These are phyloP conservation scores for Lentithecium fluviatile DNA, from an alignment of 495 filamentous ascomycete genomes.

Conservation along the genomic window DNA sequence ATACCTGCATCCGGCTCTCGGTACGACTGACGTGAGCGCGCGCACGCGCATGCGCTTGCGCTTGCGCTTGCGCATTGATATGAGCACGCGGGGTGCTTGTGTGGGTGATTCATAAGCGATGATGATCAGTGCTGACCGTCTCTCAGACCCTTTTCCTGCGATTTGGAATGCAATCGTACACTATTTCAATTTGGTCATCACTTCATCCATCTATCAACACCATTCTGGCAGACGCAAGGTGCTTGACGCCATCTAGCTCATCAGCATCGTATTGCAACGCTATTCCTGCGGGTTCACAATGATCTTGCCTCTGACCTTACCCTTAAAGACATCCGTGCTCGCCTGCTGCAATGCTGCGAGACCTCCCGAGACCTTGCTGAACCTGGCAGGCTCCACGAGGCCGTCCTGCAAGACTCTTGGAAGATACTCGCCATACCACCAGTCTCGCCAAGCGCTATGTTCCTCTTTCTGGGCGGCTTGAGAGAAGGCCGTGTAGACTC, in stretches of 20 bases:
- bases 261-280: neutral
- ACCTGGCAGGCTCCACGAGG: conserved; percentile 29
- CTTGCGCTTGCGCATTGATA: neutral
- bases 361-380: conserved; percentile 20
- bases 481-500: conserved; percentile 28
- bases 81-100: no score
- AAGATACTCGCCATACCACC: conserved; percentile 34
- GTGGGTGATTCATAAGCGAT: no score
- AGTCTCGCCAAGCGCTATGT: conserved; percentile 17
- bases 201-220: no score
- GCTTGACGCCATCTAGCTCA: neutral
- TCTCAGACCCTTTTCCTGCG: no score
- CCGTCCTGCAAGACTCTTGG: conserved; percentile 27
- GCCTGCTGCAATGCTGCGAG: conserved; percentile 23
- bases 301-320: conserved; percentile 28
- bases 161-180: no score
- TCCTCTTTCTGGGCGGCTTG: conserved; percentile 28
- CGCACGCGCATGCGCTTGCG: neutral
- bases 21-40: neutral
- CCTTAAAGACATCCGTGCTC: conserved; percentile 25
- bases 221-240: neutral
- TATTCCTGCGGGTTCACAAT: conserved; percentile 32
- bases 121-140: no score
- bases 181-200: no score
- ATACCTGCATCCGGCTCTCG: neutral